phyloP scores from a whole-genome alignment of 2,329 filamentous ascomycete species.

The Phialophora macrospora region DNA sequence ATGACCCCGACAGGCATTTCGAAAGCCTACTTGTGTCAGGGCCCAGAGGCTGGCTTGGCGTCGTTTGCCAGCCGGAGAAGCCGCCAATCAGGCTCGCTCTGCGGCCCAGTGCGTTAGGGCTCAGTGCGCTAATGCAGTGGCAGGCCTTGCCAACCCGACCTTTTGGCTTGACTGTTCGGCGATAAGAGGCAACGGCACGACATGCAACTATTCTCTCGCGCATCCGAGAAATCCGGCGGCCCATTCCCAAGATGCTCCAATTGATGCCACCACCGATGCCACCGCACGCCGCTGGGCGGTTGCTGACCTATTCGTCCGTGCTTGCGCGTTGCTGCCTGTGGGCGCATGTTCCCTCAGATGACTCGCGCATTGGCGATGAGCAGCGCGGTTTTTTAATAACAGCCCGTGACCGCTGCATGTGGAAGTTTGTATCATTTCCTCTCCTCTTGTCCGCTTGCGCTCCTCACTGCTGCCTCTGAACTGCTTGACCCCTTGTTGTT shows the following conservation, averaged over 20 bases:
- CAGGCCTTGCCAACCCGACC: conserved; percentile 23
- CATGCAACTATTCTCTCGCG: conserved; percentile 31
- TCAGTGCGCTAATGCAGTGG: conserved; percentile 13
- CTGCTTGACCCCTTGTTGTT: not conserved
- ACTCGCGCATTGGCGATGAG: conserved; percentile 11
- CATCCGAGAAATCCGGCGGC: conserved; percentile 36
- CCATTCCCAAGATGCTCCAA: conserved; percentile 11
- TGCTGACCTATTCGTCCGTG: conserved; percentile 28
- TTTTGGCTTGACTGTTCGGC: conserved; percentile 4
- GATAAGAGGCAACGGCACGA: conserved; percentile 20
- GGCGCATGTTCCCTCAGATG: conserved; percentile 13
- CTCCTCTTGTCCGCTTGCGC: conserved; percentile 1
- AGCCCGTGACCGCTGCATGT: conserved; percentile 17
- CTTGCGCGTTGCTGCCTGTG: conserved; percentile 8
- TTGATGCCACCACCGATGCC: conserved; percentile 15
- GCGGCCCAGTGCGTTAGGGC: conserved; percentile 5
- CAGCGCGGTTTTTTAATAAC: conserved; percentile 12
- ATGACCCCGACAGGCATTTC: not conserved
- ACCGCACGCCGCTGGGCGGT: conserved; percentile 10
- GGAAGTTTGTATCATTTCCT: conserved; percentile 16
- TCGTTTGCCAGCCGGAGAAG: not conserved
- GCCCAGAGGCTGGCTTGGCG: not conserved
- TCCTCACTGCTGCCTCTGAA: conserved; percentile 1
- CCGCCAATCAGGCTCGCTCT: conserved; percentile 1
- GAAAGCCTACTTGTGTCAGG: not conserved